Evolutionary conservation across 768 basidiomycete genomes (phyloP).

Genomic region (Termitomyces sp.): DNA sequence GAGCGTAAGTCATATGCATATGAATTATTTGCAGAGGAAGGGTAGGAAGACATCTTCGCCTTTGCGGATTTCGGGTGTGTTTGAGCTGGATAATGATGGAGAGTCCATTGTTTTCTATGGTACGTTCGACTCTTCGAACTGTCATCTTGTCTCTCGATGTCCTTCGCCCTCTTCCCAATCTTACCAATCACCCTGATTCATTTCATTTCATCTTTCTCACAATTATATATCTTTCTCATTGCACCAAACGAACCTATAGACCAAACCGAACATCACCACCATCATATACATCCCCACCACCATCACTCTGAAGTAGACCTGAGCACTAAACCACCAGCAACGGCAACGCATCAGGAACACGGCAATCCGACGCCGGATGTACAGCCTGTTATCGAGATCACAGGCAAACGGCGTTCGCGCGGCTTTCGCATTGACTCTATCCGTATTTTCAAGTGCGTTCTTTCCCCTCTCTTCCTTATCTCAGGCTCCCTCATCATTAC

Average conservation of each 20-base stretch:
- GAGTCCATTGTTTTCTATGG: conserved; percentile 26
- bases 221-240: background rate
- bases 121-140: conserved; percentile 12
- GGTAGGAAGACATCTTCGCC: conserved; percentile 28
- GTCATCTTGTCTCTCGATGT: background rate
- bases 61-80: conserved; percentile 29
- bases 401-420: conserved; percentile 11
- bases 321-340: background rate
- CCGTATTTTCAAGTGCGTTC: conserved; percentile 16
- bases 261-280: conserved; percentile 14
- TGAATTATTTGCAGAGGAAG: conserved; percentile 14
- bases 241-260: background rate
- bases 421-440: conserved; percentile 15
- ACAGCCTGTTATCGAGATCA: conserved; percentile 9
- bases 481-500: conserved; percentile 1
- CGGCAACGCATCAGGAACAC: conserved; percentile 1
- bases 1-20: conserved; percentile 1
- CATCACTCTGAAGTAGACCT: conserved; percentile 5
- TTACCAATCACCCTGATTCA: too few species aligned
- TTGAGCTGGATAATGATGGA: conserved; percentile 31
- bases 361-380: background rate
- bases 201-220: background rate
- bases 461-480: conserved; percentile 1
- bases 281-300: background rate
- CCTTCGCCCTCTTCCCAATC: background rate